Evolutionary conservation across 1,139 yeast genomes (phyloP), one percentile per base, ranked within the genome.

Genomic region (Lodderomyces elongisporus): DNA sequence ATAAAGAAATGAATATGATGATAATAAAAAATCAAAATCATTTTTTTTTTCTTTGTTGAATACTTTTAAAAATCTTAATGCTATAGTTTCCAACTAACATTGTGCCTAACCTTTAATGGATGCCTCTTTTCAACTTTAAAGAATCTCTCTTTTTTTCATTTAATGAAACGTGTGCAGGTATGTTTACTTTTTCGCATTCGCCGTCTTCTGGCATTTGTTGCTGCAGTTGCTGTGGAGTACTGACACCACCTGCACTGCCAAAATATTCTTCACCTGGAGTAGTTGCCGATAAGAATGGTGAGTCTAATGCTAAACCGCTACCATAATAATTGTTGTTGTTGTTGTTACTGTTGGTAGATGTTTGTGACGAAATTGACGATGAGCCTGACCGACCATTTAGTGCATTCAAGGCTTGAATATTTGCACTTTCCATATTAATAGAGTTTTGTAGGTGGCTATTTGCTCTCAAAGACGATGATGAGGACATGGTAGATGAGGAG

Each of bases 71-170:
- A n/a, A n/a, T n/a, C n/a, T n/a, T n/a, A n/a, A n/a, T n/a, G n/a
- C n/a, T n/a, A n/a, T n/a, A n/a, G n/a, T n/a, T n/a, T n/a, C n/a
- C n/a, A n/a, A n/a, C n/a, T n/a, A n/a, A n/a, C n/a, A n/a, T n/a
- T n/a, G n/a, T n/a, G n/a, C n/a, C n/a, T n/a, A n/a, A 7, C 14
- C n/a, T 7, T 46, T 49, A 68, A 44, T 60, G 70, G 23, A 68
- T 68, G 23, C 74, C 74, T 50, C 74, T 56, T 45, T 68, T 68
- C 54, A 68, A 50, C 44, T 67, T 68, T 42, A 68, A 58, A 17
- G 71, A 63, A 37, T 68, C 74, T 39, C 74, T 55, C 52, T 68
- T 68, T 52, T 66, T 68, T 39, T 68, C 74, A 46, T 70, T 65
- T 37, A 67, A 52, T 33, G 62, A 61, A 30, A 41, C 39, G 28